phyloP scores from a whole-genome alignment of 129 eudicot genomes.

The Silybum marianum region DNA sequence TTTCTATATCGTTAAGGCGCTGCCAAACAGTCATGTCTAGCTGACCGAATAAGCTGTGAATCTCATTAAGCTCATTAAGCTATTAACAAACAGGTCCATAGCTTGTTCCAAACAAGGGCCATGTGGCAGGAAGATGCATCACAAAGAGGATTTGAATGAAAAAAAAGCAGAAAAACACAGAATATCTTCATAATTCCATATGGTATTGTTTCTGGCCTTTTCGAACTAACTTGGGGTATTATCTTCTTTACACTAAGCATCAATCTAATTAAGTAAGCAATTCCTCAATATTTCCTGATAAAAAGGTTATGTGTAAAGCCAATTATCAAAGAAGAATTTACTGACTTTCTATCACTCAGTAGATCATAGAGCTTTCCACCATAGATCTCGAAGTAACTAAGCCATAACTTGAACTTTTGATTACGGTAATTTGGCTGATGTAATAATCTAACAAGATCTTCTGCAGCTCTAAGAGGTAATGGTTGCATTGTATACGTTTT shows the following conservation, averaged over 20 bases:
- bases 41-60: too few species aligned
- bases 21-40: too few species aligned
- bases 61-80: too few species aligned
- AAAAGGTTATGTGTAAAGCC: not conserved
- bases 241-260: not conserved
- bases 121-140: not conserved
- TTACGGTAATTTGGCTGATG: slow-evolving; percentile 74
- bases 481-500: slow-evolving; percentile 97
- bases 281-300: not conserved
- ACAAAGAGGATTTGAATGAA: not conserved
- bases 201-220: not conserved
- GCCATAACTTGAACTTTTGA: slow-evolving; percentile 91
- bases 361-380: slow-evolving; percentile 96
- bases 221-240: not conserved
- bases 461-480: slow-evolving; percentile 91
- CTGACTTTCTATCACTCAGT: slow-evolving; percentile 75
- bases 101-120: not conserved
- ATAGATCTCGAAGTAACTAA: slow-evolving; percentile 92
- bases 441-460: slow-evolving; percentile 82
- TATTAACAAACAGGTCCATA: too few species aligned
- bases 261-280: slow-evolving; percentile 1
- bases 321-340: slow-evolving; percentile 16
- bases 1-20: too few species aligned
- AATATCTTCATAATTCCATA: not conserved
- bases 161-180: not conserved